Conservation (phyloP, 1,139 yeast genomes). For the Pichia inconspicua region DNA sequence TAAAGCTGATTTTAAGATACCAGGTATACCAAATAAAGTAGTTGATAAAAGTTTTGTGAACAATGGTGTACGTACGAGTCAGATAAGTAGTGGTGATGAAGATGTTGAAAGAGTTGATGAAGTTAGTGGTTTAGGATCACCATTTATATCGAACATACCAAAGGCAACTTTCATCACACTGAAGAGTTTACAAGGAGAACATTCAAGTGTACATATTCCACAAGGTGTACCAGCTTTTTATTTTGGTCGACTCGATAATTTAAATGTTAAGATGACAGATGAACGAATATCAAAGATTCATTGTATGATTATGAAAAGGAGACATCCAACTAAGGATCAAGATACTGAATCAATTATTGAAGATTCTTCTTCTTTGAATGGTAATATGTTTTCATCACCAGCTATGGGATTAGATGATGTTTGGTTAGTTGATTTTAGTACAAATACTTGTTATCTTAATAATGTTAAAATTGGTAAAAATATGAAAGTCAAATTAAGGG, state of each 20-base stretch:
- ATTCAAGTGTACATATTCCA: constrained; percentile 40
- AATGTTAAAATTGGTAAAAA: constrained; percentile 52
- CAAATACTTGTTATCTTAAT: constrained; percentile 74
- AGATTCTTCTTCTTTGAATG: neutral
- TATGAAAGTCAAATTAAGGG: constrained; percentile 48
- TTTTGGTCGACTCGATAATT: constrained; percentile 50
- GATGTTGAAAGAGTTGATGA: neutral
- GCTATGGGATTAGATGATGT: constrained; percentile 57
- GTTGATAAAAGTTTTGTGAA: neutral
- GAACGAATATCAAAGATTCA: constrained; percentile 78
- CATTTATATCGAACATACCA: constrained; percentile 1
- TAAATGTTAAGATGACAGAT: constrained; percentile 56
- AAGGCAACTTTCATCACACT: constrained; percentile 14
- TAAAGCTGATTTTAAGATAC: constrained; percentile 8
- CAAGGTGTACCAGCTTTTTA: constrained; percentile 58
- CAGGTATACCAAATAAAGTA: constrained; percentile 8
- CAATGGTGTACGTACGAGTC: neutral
- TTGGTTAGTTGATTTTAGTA: constrained; percentile 77
- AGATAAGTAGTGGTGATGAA: neutral
- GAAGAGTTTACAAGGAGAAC: neutral
- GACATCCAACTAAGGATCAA: constrained; percentile 40
- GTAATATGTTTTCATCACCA: constrained; percentile 51
- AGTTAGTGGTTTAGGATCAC: neutral
- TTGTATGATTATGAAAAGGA: constrained; percentile 55
- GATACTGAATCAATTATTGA: neutral